Evolutionary conservation across 2,329 filamentous ascomycete genomes (phyloP), one percentile per base, ranked within the genome.

Genomic region (Bipolaris victoriae): DNA sequence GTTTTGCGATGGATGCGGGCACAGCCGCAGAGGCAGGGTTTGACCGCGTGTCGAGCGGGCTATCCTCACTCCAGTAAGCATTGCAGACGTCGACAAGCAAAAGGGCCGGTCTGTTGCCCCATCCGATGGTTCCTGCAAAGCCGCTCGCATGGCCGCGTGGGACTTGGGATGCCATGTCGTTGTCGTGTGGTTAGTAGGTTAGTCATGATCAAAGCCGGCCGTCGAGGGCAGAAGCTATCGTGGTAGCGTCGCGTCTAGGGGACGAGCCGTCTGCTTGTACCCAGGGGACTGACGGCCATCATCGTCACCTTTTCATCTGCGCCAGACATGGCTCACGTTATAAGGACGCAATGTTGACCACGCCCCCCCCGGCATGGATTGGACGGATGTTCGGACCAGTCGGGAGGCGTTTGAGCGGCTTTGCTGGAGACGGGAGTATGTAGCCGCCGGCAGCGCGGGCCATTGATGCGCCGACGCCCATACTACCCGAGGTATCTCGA

Each of bases 1-100:
- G 73, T 6, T 66, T 66, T 13, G 72, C 67, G 66, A 81, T 81
- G 4, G 71, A 73, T 6, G 69, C 73, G 1, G 79, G 78, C 24
- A 73, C 73, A 7, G 66, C 60, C 9, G 68, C 71, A 18, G 73
- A 73, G 13, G 72, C 71, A 15, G 76, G 69, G 63, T 81, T 75
- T 5, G 67, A 66, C n/a, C 68, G 68, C 20, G 76, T 73, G 49
- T 77, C 74, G n/a, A 82, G 70, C 2, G 78, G 78, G 36, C 78
- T 81, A 2, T 71, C 74, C 24, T 71, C 62, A 3, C 71, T 73
- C 77, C 78, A 82, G 66, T 82, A 81, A 13, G 79, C 79, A 36
- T 75, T 78, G 67, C 79, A 82, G 39, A 82, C 78, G 62, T 82
- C 80, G 66, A 82, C 76, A 22, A 82, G 64, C 46, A 82, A 65